Base-by-base conservation (phyloP, 23 red algal species). In the Gracilariopsis chorda region DNA sequence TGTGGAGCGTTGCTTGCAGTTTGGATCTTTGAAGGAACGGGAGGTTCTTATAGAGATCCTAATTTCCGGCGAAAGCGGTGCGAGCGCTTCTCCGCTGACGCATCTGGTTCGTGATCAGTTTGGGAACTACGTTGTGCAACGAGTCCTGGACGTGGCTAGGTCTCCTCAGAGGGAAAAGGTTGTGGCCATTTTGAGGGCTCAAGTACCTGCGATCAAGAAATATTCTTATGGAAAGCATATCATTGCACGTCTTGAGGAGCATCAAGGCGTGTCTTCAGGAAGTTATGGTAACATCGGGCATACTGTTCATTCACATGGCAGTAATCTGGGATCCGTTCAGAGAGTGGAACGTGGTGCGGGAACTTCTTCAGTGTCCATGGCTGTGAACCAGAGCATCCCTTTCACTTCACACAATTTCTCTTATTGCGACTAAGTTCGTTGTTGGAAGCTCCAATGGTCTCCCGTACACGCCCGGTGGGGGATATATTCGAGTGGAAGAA, bases 161-260 rank as follows among this genome's bases (percentile, higher is more conserved):
- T 48, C 93, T 14, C 51, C 62, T 27, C 97, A 99, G 40, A 83
- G 94, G 23, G 82, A 92, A 80, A 63, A 80, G 19, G 93, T 95
- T 34, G 97, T 95, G 59, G 24, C 79, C 17, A 71, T 99, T 52
- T 69, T 99, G 43, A 84, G 90, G 39, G 62, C 79, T 45, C 89
- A 99, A 78, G 82, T 99, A 0, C 59, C 76, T 19, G 76, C 86
- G 13, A 96, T 99, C 90, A 95, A 96, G 62, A 95, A 95, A 63
- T 99, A 94, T 67, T 95, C 97, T 28, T 99, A 99, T 71, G 97
- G 97, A 16, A 99, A 99, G 67, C 97, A 99, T 72, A 96, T 99
- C 39, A 78, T 99, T 24, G 93, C 93, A 40, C 87, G 94, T 34
- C 64, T 99, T 35, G 97, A 98, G 39, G 85, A 78, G 11, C 85